Evolutionary conservation across 768 basidiomycete genomes (phyloP).

Genomic region (Leccinellum luteum): DNA sequence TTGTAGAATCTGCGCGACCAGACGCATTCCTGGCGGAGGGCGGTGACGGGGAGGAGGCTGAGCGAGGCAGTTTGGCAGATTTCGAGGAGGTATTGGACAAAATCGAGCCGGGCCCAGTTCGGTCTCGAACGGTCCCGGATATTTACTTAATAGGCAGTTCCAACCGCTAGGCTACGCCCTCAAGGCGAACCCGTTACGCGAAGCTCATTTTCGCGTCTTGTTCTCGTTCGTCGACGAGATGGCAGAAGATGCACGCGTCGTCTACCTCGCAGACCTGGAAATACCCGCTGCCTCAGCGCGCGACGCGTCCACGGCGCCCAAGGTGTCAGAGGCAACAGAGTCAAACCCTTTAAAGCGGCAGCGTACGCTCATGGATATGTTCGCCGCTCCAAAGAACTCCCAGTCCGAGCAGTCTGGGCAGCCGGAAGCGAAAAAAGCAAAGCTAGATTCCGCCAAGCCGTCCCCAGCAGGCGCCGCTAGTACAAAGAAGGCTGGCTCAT

Average conservation of each 20-base stretch:
- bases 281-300: slow-evolving; percentile 8
- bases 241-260: slow-evolving; percentile 26
- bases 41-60: slow-evolving; percentile 75
- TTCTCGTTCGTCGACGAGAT: slow-evolving; percentile 16
- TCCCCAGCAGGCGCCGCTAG: slow-evolving; percentile 17
- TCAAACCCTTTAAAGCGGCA: slow-evolving; percentile 48
- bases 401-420: slow-evolving; percentile 21
- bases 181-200: slow-evolving; percentile 11
- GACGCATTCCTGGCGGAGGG: slow-evolving; percentile 53
- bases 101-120: background rate
- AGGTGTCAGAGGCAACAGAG: slow-evolving; percentile 26
- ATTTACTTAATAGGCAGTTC: slow-evolving; percentile 10
- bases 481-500: slow-evolving; percentile 9
- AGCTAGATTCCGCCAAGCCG: slow-evolving; percentile 30
- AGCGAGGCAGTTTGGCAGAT: slow-evolving; percentile 68
- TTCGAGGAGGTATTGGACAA: background rate
- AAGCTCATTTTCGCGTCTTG: slow-evolving; percentile 8
- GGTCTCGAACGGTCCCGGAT: background rate
- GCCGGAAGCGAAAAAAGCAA: slow-evolving; percentile 47
- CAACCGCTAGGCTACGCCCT: background rate
- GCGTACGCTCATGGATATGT: slow-evolving; percentile 65
- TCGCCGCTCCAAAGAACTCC: slow-evolving; percentile 37
- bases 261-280: slow-evolving; percentile 50
- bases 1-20: slow-evolving; percentile 47
- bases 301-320: slow-evolving; percentile 16